Conservation (phyloP, 306 rosid species). For the Gynostemma pentaphyllum region DNA sequence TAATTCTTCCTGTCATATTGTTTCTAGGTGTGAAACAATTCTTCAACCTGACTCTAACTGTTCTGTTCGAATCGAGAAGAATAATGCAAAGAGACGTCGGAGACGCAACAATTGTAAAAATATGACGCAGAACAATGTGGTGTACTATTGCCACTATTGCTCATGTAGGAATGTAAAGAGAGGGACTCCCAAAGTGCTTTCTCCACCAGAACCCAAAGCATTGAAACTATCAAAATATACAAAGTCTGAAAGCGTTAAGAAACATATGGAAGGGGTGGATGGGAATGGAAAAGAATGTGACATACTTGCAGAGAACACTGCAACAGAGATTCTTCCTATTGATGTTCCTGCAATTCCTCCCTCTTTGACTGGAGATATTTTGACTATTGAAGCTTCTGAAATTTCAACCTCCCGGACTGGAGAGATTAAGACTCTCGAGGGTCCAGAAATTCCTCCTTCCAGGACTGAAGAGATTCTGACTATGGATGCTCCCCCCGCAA, state of each 20-base stretch:
- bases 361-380: not conserved
- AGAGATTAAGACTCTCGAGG: too few relatives aligned
- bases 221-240: constrained; percentile 16
- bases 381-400: not conserved
- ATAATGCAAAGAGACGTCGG: constrained; percentile 25
- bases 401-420: not conserved
- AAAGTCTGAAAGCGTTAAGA: constrained; percentile 15
- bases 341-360: not conserved
- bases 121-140: constrained; percentile 41
- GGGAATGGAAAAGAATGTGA: constrained; percentile 13
- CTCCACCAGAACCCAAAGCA: constrained; percentile 25
- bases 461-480: not conserved
- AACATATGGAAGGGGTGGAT: constrained; percentile 9
- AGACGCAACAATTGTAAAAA: constrained; percentile 20
- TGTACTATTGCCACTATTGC: constrained; percentile 57
- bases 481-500: not conserved
- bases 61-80: constrained; percentile 50
- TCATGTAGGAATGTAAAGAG: constrained; percentile 44
- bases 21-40: constrained; percentile 61
- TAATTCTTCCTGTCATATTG: not conserved
- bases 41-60: constrained; percentile 70
- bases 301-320: constrained; percentile 8
- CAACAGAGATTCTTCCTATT: not conserved
- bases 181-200: constrained; percentile 46
- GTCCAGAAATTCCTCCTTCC: not conserved